Conservation (phyloP, 2,329 filamentous ascomycete species). For the Cercospora zeae-maydis region DNA sequence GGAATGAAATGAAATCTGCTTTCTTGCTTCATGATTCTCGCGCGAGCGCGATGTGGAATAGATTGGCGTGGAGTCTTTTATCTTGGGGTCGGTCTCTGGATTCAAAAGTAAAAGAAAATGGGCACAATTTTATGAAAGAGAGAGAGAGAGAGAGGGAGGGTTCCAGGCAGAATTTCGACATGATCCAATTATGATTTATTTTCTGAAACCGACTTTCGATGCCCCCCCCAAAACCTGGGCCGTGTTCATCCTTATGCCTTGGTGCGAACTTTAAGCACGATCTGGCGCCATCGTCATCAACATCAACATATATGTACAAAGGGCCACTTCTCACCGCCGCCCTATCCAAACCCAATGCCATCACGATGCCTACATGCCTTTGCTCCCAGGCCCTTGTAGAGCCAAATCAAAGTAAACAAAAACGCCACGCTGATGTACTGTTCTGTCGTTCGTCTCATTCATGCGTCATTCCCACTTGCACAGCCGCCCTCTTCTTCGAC, state of each 20-base stretch:
- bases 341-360: background rate
- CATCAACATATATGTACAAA: background rate
- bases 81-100: too few species aligned
- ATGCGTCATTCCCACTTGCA: background rate
- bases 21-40: background rate
- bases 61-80: background rate
- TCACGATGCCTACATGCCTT: background rate
- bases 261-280: too few species aligned
- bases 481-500: background rate
- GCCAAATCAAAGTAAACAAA: background rate
- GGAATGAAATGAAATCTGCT: background rate
- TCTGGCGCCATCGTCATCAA: background rate
- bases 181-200: too few species aligned
- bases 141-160: too few species aligned
- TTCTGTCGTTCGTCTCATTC: slow-evolving; percentile 8
- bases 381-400: background rate
- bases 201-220: too few species aligned
- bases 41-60: background rate
- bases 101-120: too few species aligned
- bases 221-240: too few species aligned
- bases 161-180: too few species aligned
- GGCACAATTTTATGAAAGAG: too few species aligned
- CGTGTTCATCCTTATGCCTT: too few species aligned
- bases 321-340: too few species aligned
- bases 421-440: background rate